Evolutionary conservation across 805 yeast genomes (phyloP).

Genomic region (Yarrowia alimentaria): DNA sequence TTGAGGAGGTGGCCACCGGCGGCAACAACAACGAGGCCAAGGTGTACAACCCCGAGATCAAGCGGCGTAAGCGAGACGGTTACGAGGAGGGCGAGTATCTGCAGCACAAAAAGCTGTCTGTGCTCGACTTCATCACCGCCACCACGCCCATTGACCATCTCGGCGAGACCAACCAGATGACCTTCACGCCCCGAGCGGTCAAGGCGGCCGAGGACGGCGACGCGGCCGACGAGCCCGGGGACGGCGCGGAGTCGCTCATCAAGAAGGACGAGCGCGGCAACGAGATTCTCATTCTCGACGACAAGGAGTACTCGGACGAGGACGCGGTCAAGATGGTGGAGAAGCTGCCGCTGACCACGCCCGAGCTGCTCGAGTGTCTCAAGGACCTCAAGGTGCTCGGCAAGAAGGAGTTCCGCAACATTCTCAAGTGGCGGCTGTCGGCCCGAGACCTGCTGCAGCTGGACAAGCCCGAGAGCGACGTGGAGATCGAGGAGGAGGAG

Average conservation of each 20-base stretch:
- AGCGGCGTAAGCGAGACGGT: slow-evolving; percentile 89
- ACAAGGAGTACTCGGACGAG: slow-evolving; percentile 47
- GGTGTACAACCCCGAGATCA: slow-evolving; percentile 90
- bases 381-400: slow-evolving; percentile 93
- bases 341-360: slow-evolving; percentile 72
- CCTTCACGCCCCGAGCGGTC: slow-evolving; percentile 28
- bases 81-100: slow-evolving; percentile 90
- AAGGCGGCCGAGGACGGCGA: neutral
- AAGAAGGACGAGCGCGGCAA: neutral
- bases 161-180: slow-evolving; percentile 69
- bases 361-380: slow-evolving; percentile 76
- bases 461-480: slow-evolving; percentile 50
- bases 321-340: slow-evolving; percentile 70
- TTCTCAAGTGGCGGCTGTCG: slow-evolving; percentile 83
- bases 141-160: slow-evolving; percentile 81
- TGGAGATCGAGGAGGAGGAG: slow-evolving; percentile 63
- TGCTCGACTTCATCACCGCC: slow-evolving; percentile 75
- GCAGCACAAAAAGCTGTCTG: slow-evolving; percentile 65
- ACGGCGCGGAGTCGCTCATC: too few relatives aligned
- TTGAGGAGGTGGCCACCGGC: slow-evolving; percentile 75
- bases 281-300: slow-evolving; percentile 45
- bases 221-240: neutral
- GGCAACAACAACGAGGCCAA: slow-evolving; percentile 75
- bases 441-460: slow-evolving; percentile 77
- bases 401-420: slow-evolving; percentile 82